Evolutionary conservation across 306 rosid genomes (phyloP).

Genomic region (Fragaria nilgerrensis): DNA sequence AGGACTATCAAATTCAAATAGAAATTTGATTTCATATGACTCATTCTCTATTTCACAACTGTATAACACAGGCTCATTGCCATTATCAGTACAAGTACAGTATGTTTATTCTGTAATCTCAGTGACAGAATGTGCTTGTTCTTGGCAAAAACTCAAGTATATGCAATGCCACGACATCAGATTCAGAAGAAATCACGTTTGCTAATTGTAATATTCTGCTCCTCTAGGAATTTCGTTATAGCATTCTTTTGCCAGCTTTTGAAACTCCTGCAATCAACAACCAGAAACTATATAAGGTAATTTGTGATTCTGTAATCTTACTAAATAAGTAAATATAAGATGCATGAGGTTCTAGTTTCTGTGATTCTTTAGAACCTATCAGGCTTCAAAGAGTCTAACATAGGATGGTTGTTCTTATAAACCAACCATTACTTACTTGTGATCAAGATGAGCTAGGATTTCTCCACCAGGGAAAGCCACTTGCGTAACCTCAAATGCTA

Average conservation of each 20-base stretch:
- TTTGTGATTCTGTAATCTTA: background rate
- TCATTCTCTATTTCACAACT: background rate
- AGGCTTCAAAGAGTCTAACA: constrained; percentile 8
- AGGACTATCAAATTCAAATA: background rate
- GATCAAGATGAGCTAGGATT: constrained; percentile 91
- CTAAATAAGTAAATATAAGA: background rate
- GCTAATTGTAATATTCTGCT: constrained; percentile 62
- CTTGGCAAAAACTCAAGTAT: constrained; percentile 2
- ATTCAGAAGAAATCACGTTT: constrained; percentile 69
- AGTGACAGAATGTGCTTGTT: background rate
- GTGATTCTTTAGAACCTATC: background rate
- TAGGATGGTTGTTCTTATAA: constrained; percentile 6
- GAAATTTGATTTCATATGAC: background rate
- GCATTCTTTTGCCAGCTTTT: constrained; percentile 97
- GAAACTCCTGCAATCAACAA: constrained; percentile 68
- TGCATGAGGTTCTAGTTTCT: background rate
- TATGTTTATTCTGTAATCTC: background rate
- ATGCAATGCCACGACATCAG: constrained; percentile 12
- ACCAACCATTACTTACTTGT: constrained; percentile 54
- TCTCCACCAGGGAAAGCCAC: constrained; percentile 89
- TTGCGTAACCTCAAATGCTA: constrained; percentile 69
- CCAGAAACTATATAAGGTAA: background rate
- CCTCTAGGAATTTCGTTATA: constrained; percentile 57
- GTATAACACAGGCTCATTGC: background rate
- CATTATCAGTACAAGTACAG: background rate